A percentile compares a stretch with the other conserved stretches of the same genome.
Conservation (phyloP, 768 basidiomycete genomes). For the Royoungia palumana region DNA sequence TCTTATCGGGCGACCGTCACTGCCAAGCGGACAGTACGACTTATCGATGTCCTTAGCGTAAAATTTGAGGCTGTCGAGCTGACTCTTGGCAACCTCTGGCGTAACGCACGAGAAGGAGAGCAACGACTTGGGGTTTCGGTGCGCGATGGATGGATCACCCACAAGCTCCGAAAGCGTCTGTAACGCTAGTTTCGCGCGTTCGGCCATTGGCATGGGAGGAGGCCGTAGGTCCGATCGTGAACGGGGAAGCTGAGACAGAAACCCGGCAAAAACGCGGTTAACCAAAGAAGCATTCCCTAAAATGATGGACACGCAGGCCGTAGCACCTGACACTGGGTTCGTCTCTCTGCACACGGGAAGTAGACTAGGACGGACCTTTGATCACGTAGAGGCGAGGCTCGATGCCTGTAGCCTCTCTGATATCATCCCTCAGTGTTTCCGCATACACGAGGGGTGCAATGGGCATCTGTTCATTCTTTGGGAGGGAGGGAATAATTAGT, state of each 20-base stretch:
- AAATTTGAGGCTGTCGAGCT: constrained; percentile 45
- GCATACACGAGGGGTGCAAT: constrained; percentile 55
- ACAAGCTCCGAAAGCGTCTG: constrained; percentile 50
- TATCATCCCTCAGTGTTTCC: constrained; percentile 46
- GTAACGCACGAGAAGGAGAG: constrained; percentile 68
- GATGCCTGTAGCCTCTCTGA: constrained; percentile 44
- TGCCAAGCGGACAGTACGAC: constrained; percentile 55
- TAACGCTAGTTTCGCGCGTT: constrained; percentile 57
- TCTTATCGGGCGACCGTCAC: constrained; percentile 57
- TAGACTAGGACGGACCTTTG: constrained; percentile 44
- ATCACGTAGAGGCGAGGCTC: constrained; percentile 56
- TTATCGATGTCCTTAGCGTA: constrained; percentile 43
- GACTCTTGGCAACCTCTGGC: constrained; percentile 47
- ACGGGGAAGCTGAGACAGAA: constrained; percentile 53
- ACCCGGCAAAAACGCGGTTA: constrained; percentile 61
- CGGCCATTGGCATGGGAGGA: constrained; percentile 33
- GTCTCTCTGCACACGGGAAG: not conserved
- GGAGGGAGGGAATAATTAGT: constrained; percentile 4
- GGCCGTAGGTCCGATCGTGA: constrained; percentile 46
- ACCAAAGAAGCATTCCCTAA: constrained; percentile 57
- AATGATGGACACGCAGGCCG: constrained; percentile 52
- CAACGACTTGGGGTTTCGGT: constrained; percentile 54
- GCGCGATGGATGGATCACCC: constrained; percentile 41
- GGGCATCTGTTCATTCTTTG: constrained; percentile 59
- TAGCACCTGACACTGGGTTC: constrained; percentile 41